phyloP scores from a whole-genome alignment of 805 yeast species.

The Cyberlindnera maritima region DNA sequence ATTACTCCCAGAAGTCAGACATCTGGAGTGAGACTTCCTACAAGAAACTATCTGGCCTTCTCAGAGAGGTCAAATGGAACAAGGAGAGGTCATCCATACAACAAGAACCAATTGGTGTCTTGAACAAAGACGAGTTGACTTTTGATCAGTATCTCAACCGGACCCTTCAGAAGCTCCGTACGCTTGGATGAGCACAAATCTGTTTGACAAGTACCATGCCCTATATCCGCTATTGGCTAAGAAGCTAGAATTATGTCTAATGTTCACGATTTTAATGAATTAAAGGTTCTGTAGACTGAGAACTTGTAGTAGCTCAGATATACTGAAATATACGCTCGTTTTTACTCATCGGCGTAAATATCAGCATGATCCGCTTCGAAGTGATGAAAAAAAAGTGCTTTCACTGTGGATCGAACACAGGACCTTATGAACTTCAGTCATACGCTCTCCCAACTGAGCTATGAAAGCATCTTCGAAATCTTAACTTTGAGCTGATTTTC shows the following conservation, averaged over 20 bases:
- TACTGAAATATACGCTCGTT: too few relatives aligned
- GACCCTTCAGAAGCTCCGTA: slow-evolving; percentile 14
- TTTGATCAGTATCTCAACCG: slow-evolving; percentile 18
- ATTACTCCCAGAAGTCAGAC: slow-evolving; percentile 11
- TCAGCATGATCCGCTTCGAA: too few relatives aligned
- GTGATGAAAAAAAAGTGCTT: slow-evolving; percentile 45
- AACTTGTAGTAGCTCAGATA: too few relatives aligned
- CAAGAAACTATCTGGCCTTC: slow-evolving; percentile 21
- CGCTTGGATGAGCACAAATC: not conserved
- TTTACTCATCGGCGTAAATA: too few relatives aligned
- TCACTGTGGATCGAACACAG: slow-evolving; percentile 80
- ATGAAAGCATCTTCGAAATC: slow-evolving; percentile 25
- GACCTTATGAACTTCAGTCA: slow-evolving; percentile 65
- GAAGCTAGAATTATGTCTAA: not conserved
- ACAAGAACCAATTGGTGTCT: not conserved
- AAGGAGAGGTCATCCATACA: not conserved
- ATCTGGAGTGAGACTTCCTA: slow-evolving; percentile 24
- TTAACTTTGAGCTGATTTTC: too few relatives aligned
- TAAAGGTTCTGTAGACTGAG: too few relatives aligned
- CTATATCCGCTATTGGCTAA: too few relatives aligned
- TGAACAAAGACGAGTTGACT: slow-evolving; percentile 12
- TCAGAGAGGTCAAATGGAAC: slow-evolving; percentile 22
- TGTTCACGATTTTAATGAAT: not conserved
- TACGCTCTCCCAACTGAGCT: slow-evolving; percentile 36
- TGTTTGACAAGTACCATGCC: too few relatives aligned